Evolutionary conservation across 495 filamentous ascomycete species (phyloP).

Genomic region (Hypoxylon fragiforme): DNA sequence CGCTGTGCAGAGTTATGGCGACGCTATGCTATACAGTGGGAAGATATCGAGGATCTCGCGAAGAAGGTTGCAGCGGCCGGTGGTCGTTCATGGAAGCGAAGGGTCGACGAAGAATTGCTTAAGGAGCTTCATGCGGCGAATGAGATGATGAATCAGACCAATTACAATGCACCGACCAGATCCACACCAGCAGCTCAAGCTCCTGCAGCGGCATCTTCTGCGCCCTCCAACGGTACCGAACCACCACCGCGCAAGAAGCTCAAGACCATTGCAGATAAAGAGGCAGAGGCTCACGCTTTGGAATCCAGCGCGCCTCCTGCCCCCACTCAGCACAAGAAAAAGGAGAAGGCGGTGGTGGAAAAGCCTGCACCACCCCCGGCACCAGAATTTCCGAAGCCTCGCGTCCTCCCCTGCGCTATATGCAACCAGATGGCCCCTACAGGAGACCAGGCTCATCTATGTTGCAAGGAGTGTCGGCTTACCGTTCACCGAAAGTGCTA

Average conservation of each 20-base stretch:
- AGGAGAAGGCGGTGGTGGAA: constrained; percentile 63
- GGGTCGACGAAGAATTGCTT: constrained; percentile 87
- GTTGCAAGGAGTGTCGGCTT: constrained; percentile 82
- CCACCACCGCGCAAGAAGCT: constrained; percentile 58
- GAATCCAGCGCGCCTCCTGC: constrained; percentile 20
- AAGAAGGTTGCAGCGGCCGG: constrained; percentile 85
- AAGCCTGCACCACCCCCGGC: constrained; percentile 49
- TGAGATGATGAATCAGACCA: constrained; percentile 51
- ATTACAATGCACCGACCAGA: constrained; percentile 45
- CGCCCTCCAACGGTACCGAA: constrained; percentile 18
- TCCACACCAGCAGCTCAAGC: constrained; percentile 45
- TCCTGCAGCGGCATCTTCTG: constrained; percentile 14
- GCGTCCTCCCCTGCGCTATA: constrained; percentile 79
- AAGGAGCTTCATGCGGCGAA: constrained; percentile 67
- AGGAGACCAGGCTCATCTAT: constrained; percentile 68
- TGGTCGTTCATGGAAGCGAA: constrained; percentile 82
- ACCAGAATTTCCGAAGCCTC: constrained; percentile 75
- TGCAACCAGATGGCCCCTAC: constrained; percentile 73
- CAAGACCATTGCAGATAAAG: constrained; percentile 47
- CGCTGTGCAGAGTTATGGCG: constrained; percentile 92
- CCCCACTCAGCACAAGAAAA: constrained; percentile 62
- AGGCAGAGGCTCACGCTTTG: constrained; percentile 32
- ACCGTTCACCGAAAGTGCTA: constrained; percentile 95
- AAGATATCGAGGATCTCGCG: constrained; percentile 88
- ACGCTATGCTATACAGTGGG: constrained; percentile 93